Evolutionary conservation across 139 green algal genomes (phyloP).

Genomic region (Chlorella sorokiniana): DNA sequence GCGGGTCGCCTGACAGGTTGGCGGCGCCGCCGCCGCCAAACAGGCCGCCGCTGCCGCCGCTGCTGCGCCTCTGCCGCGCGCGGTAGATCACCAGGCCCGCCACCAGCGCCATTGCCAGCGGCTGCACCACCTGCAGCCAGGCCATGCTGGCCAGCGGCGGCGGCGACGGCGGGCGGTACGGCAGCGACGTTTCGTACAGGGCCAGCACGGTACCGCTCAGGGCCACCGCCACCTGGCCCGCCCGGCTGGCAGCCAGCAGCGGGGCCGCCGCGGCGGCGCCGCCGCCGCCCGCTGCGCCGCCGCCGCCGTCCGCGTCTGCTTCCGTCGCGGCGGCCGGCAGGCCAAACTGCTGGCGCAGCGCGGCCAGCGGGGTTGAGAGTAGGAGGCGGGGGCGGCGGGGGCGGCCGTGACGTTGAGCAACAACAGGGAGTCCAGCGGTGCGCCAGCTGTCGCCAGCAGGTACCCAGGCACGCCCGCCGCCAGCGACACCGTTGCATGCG

Average conservation of each 20-base stretch:
- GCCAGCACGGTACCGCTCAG: neutral
- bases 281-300: neutral
- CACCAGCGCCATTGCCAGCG: constrained; percentile 6
- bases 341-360: neutral
- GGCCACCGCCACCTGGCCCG: constrained; percentile 3
- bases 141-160: neutral
- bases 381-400: neutral
- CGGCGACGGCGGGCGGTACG: neutral
- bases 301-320: neutral
- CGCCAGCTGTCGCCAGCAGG: constrained; percentile 16
- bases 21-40: neutral
- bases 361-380: neutral
- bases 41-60: neutral
- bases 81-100: constrained; percentile 21
- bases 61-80: neutral
- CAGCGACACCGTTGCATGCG: neutral
- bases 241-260: constrained; percentile 1
- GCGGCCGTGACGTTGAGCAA: constrained; percentile 24
- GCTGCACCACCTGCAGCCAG: constrained; percentile 34
- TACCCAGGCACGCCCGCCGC: constrained; percentile 12
- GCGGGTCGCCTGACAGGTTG: neutral
- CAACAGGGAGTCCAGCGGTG: neutral
- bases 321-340: neutral
- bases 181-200: neutral
- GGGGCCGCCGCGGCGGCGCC: neutral